Percentiles rank a stretch among this genome's conserved stretches.
Evolutionary conservation across 2,329 filamentous ascomycete genomes (phyloP).

Genomic region (Sclerotinia subarctica): DNA sequence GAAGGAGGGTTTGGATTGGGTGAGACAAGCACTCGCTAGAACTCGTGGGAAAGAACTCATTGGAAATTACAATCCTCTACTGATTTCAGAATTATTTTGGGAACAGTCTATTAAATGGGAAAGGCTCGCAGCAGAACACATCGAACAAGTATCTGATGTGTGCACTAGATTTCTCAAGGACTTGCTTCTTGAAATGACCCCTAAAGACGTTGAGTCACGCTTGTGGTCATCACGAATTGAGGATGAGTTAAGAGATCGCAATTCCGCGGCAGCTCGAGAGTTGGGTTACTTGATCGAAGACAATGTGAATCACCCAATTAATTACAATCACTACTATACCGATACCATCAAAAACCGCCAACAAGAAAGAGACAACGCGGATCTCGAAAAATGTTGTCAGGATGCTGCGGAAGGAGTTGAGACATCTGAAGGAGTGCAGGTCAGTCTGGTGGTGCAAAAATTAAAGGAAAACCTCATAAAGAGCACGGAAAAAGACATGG

Average conservation of each 20-base stretch:
- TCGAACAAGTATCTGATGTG: conserved; percentile 25
- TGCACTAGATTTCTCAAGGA: conserved; percentile 23
- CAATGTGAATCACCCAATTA: conserved; percentile 36
- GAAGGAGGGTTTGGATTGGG: conserved; percentile 31
- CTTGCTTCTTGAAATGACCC: conserved; percentile 8
- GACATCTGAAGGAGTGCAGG: not conserved
- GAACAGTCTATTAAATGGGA: conserved; percentile 41
- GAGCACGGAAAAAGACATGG: conserved; percentile 32
- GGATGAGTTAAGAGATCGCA: conserved; percentile 4
- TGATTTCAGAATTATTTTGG: conserved; percentile 43
- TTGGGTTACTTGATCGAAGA: conserved; percentile 31
- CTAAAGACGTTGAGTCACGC: conserved; percentile 15
- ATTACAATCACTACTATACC: conserved; percentile 42
- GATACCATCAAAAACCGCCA: conserved; percentile 34
- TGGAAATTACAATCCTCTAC: conserved; percentile 42
- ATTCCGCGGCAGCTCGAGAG: not conserved
- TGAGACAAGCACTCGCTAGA: conserved; percentile 26
- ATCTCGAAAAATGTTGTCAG: not conserved
- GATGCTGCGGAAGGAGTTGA: not conserved
- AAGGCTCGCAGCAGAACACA: conserved; percentile 32
- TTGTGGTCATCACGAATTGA: conserved; percentile 15
- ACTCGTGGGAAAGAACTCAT: conserved; percentile 40
- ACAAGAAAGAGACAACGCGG: conserved; percentile 23
- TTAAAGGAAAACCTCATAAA: not conserved
- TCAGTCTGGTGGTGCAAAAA: not conserved